phyloP scores from a whole-genome alignment of 2,329 filamentous ascomycete genomes.

The Epichloe amarillans region DNA sequence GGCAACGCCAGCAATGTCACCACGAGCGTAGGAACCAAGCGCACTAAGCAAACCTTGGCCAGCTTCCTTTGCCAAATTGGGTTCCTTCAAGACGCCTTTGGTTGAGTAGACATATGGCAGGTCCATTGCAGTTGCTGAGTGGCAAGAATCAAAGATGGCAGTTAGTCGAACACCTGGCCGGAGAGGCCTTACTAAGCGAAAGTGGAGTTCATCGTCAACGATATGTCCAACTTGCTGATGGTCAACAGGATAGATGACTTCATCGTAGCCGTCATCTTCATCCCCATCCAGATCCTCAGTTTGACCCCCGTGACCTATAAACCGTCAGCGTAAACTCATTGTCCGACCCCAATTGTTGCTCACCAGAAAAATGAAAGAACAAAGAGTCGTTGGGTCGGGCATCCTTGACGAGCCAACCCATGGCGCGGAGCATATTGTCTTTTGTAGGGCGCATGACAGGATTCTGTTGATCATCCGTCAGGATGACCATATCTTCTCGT shows the following conservation, averaged over 20 bases:
- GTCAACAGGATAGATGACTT: conserved; percentile 69
- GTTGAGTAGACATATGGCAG: conserved; percentile 71
- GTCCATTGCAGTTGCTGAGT: conserved; percentile 65
- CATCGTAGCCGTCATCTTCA: conserved; percentile 65
- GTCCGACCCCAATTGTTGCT: neutral
- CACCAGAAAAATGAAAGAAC: conserved; percentile 64
- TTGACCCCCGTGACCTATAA: conserved; percentile 60
- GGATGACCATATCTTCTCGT: conserved; percentile 65
- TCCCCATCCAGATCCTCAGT: conserved; percentile 61
- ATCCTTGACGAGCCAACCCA: conserved; percentile 62
- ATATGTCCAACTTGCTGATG: conserved; percentile 58
- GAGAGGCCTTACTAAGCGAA: conserved; percentile 63
- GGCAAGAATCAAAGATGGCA: conserved; percentile 71
- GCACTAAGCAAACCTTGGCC: conserved; percentile 58
- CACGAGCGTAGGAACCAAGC: conserved; percentile 66
- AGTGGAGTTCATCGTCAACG: conserved; percentile 67
- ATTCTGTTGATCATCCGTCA: conserved; percentile 63
- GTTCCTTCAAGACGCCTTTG: conserved; percentile 68
- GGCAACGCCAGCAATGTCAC: conserved; percentile 72
- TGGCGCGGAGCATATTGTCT: conserved; percentile 58
- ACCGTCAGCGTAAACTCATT: neutral
- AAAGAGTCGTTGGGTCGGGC: conserved; percentile 62
- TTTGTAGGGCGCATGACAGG: conserved; percentile 62
- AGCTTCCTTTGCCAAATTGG: conserved; percentile 68
- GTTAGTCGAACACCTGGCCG: conserved; percentile 73